Evolutionary conservation across 805 yeast species (phyloP), one percentile per base, ranked within the genome.

Genomic region (Nakazawaea ernobii): DNA sequence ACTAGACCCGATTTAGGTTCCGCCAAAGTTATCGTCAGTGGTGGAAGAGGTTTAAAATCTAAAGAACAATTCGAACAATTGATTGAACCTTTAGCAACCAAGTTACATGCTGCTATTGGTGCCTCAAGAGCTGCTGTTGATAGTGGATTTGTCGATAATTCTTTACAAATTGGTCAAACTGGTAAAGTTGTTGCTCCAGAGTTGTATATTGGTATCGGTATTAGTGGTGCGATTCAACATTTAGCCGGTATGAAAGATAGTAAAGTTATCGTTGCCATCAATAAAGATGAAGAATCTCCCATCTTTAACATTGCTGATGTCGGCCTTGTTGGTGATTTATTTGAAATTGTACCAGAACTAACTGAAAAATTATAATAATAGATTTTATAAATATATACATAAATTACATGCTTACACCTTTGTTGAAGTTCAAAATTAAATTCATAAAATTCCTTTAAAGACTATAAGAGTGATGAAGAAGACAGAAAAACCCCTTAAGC

Each of bases 101-200:
- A 85, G 51, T 70, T 92, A 50, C 77, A 82, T 48, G 99, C 98
- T 2, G 98, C 96, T 46, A 84, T 92, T 43, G 99, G 99, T 59
- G 98, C 98, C 3, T 88, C 97, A 7, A 82, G 99, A 66, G 98
- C 97, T 15, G 99, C 98, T 32, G 99, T 94, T 24, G 99, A 92
- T 67, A 76, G 95, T 39, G 98, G 97, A 0, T 90, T 79, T 64
- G 90, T 95, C 61, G 98, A 94, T 62, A 94, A 92, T 70, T 90
- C 98, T 8, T 75, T 92, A 58, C 99, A 92, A 69, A 91, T 92
- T 52, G 99, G 99, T 47, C 99, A 92, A 70, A 92, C 99, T 8
- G 99, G 99, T 57, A 94, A 94, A 66, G 91, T 91, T 46, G 95
- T 94, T 32, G 98, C 98, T 7, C 99, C 99, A 36, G 96, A 91